A percentile compares a stretch with the other conserved stretches of the same genome.
Conservation (phyloP, 2,329 filamentous ascomycete genomes). For the Cordyceps fumosorosea region DNA sequence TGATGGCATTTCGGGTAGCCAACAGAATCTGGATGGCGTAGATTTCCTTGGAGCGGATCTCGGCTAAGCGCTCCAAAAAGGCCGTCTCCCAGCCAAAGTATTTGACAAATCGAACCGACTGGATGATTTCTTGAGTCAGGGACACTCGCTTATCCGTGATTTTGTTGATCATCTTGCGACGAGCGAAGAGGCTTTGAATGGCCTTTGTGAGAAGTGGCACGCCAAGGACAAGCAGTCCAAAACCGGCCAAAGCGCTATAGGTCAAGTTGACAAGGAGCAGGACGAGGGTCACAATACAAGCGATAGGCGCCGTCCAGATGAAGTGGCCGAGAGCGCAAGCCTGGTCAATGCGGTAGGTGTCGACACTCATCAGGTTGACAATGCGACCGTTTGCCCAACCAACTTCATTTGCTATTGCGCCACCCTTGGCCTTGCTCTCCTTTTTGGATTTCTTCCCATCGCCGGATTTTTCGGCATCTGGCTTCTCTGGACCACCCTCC, state of each 20-base stretch:
- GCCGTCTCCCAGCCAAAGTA: conserved; percentile 93
- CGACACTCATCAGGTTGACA: conserved; percentile 89
- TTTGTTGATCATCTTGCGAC: conserved; percentile 79
- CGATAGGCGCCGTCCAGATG: conserved; percentile 78
- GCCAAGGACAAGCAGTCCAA: conserved; percentile 71
- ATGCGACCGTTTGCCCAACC: conserved; percentile 93
- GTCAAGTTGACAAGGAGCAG: conserved; percentile 80
- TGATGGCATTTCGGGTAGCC: conserved; percentile 77
- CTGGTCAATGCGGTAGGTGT: conserved; percentile 87
- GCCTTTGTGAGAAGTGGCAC: conserved; percentile 72
- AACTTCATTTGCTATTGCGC: conserved; percentile 47
- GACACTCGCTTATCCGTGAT: conserved; percentile 89
- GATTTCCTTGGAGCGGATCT: conserved; percentile 72
- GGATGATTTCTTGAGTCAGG: conserved; percentile 85
- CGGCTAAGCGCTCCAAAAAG: conserved; percentile 69
- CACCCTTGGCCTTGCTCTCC: conserved; percentile 26
- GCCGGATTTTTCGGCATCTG: conserved; percentile 31
- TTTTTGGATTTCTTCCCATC: conserved; percentile 33
- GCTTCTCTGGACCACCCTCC: conserved; percentile 39
- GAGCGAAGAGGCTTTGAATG: conserved; percentile 68
- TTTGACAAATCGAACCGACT: conserved; percentile 90
- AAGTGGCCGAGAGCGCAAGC: conserved; percentile 86
- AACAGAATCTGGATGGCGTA: conserved; percentile 76
- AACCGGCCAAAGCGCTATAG: conserved; percentile 85
- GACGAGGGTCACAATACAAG: conserved; percentile 70